Evolutionary conservation across 139 green algal species (phyloP), one percentile per base, ranked within the genome.

Genomic region (Chlamydomonas schloesseri): DNA sequence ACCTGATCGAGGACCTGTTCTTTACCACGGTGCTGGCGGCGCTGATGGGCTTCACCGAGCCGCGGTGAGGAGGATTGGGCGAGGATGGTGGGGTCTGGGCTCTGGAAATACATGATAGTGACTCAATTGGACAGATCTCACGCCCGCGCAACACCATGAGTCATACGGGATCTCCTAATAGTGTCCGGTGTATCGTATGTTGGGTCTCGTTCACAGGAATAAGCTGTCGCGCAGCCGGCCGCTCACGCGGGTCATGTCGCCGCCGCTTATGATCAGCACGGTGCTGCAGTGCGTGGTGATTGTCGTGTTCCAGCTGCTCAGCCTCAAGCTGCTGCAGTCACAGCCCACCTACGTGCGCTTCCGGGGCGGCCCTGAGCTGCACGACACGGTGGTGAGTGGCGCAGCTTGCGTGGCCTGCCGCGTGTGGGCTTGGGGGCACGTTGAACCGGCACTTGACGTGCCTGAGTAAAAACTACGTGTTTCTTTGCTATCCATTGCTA

Each of bases 1-100:
- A 92, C 86, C 88, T 95, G 2, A 94, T 94, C 11, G 84, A 93
- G 85, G 89, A 96, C 87, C 85, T 96, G 37, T 93, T 96, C 83
- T 95, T 92, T 91, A 96, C 92, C 75, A 96, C 93, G 0, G 86
- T 95, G 21, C 86, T 95, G 71, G 93, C 93, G 14, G 90, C 87
- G 14, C 81, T 94, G 46, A 96, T 96, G 93, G 93, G 93, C 50
- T 94, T 93, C 90, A 96, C 93, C 3, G 62, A 77, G 72, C 93
- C 93, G 23, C 69, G 87, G 80, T 87, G 71, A 1, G 70, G 70
- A 14, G 34, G 36, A 21, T n/a, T n/a, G n/a, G n/a, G n/a, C n/a
- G 29, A n/a, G 15, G 60, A 69, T 69, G 18, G 60, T 29, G 60
- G 18, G 28, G 18, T 26, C 55, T 26, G 55, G 18, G 55, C 55